These are phyloP conservation scores for Phlebiopsis flavidoalba DNA, from an alignment of 768 basidiomycete genomes.

Conservation along the genomic window DNA sequence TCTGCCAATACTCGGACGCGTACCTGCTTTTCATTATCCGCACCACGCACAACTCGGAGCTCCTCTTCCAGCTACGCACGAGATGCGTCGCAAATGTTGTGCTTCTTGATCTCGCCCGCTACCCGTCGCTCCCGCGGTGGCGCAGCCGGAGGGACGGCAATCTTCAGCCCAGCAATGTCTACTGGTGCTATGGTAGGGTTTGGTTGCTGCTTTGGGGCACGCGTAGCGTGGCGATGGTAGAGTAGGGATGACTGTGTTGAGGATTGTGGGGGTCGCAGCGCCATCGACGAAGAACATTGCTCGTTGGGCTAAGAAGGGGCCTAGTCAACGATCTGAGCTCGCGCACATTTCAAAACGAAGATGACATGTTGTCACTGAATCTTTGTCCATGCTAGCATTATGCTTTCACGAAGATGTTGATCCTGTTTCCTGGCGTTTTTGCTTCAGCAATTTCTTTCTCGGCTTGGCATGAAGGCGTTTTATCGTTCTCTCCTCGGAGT, in stretches of 20 bases:
- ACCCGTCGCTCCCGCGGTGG: conserved; percentile 49
- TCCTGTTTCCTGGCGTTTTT: conserved; percentile 80
- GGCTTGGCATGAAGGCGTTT: conserved; percentile 52
- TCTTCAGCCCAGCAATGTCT: conserved; percentile 54
- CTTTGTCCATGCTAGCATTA: conserved; percentile 64
- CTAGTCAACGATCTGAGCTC: conserved; percentile 29
- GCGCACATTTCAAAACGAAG: conserved; percentile 1
- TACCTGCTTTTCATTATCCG: conserved; percentile 83
- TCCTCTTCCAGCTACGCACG: conserved; percentile 87
- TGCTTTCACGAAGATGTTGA: conserved; percentile 72
- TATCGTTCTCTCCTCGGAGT: conserved; percentile 48
- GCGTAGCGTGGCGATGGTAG: conserved; percentile 15
- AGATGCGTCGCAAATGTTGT: conserved; percentile 39
- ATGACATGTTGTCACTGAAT: conserved; percentile 42
- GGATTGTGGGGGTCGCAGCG: conserved; percentile 37
- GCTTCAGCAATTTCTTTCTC: conserved; percentile 57
- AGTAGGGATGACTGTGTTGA: conserved; percentile 12
- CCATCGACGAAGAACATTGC: conserved; percentile 67
- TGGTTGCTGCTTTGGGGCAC: background rate
- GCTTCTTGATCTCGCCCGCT: conserved; percentile 51
- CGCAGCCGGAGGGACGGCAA: conserved; percentile 46
- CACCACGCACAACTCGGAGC: conserved; percentile 47
- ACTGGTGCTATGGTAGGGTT: conserved; percentile 22
- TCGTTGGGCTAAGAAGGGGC: too few species aligned
- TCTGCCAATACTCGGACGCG: background rate